phyloP scores from a whole-genome alignment of 2,329 filamentous ascomycete species.

The Parasarocladium wereldwijsianum region DNA sequence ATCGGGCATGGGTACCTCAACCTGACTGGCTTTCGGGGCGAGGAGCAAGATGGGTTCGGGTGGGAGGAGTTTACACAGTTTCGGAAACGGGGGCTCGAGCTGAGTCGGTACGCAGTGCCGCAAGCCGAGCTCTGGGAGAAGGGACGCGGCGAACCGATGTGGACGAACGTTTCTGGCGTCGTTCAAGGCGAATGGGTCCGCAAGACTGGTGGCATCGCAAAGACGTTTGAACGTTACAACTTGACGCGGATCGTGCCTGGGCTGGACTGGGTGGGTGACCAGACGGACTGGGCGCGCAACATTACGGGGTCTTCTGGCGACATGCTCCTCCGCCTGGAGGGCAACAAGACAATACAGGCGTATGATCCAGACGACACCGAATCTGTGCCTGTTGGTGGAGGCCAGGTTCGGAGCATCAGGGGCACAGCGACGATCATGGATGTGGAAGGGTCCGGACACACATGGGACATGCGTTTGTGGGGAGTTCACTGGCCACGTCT shows the following conservation, averaged over 20 bases:
- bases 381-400: conserved; percentile 24
- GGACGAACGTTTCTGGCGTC: conserved; percentile 65
- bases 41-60: conserved; percentile 53
- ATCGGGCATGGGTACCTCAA: conserved; percentile 38
- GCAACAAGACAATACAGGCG: conserved; percentile 32
- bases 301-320: conserved; percentile 59
- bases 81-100: conserved; percentile 47
- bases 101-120: conserved; percentile 36
- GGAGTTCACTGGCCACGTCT: conserved; percentile 77
- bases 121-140: conserved; percentile 24
- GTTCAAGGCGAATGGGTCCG: conserved; percentile 65
- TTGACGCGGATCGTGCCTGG: conserved; percentile 48
- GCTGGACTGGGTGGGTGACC: conserved; percentile 46
- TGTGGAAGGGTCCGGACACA: conserved; percentile 47
- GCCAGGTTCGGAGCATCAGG: conserved; percentile 52
- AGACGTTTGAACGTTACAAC: conserved; percentile 40
- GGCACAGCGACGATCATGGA: conserved; percentile 62
- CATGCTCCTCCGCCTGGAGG: conserved; percentile 51
- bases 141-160: conserved; percentile 34
- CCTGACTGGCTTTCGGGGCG: conserved; percentile 60
- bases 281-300: conserved; percentile 59
- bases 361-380: conserved; percentile 25
- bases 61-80: conserved; percentile 63
- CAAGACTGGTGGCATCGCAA: conserved; percentile 30
- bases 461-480: conserved; percentile 66